Evolutionary conservation across 2,329 filamentous ascomycete species (phyloP), one percentile per base, ranked within the genome.

Genomic region (Diplodia corticola): DNA sequence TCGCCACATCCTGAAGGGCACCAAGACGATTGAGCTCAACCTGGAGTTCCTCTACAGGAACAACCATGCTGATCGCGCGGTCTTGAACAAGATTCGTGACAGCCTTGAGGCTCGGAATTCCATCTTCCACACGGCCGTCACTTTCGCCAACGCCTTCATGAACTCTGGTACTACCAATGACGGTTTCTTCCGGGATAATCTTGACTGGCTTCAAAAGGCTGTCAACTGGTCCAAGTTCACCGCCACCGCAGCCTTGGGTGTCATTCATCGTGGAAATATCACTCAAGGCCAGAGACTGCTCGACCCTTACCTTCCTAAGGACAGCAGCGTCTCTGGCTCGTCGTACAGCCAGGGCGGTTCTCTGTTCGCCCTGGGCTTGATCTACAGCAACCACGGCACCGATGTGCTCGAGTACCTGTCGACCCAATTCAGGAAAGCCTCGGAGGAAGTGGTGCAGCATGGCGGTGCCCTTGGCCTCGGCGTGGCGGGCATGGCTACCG

Each of bases 201-300:
- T 99, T 26, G 95, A 99, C 71, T 99, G 95, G 95, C 82, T 99
- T 3, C 93, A 94, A 68, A 99, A 98, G 83, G 95, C 95, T 28
- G 93, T 98, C 55, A 99, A 99, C 82, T 99, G 95, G 95, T 97
- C 93, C 68, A 99, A 99, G 78, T 99, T 99, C 77, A 97, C 95
- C 0, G 95, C 95, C 15, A 99, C 95, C 4, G 95, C 95, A 66
- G 95, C 95, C 7, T 84, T 99, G 5, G 95, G 95, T 78, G 95
- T 98, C 61, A 97, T 99, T 69, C 95, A 99, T 79, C 90, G 93
- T 53, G 95, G 95, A 65, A 99, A 99, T 78, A 84, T 99, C 67
- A 91, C 90, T 26, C 94, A 99, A 74, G 95, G 93, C 1, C 89
- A 93, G 74, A 97, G 97, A 81, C 86, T 99, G 1, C 85, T 99